These are phyloP conservation scores for Stipa capillata DNA, from an alignment of 176 grass and related monocot species.

Conservation along the genomic window DNA sequence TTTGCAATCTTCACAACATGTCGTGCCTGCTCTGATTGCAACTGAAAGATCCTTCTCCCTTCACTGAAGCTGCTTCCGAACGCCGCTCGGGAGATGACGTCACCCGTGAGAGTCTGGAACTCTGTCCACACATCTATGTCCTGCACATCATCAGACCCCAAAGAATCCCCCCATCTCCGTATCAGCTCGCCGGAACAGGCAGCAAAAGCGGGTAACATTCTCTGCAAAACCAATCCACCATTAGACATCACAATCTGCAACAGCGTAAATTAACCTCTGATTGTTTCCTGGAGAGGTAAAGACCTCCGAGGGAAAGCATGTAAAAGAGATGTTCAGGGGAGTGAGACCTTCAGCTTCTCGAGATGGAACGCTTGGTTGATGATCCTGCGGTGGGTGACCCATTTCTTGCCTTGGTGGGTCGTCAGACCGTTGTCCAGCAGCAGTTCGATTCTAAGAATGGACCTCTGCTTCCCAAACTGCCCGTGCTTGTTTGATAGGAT, in stretches of 20 bases:
- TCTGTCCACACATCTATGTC: slow-evolving; percentile 65
- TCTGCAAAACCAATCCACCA: neutral
- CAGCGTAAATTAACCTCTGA: neutral
- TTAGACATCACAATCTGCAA: neutral
- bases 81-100: slow-evolving; percentile 47
- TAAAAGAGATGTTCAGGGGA: neutral
- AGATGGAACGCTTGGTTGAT: slow-evolving; percentile 66
- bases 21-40: slow-evolving; percentile 43
- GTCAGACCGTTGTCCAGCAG: slow-evolving; percentile 3
- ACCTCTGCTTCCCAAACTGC: slow-evolving; percentile 19
- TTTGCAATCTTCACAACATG: neutral
- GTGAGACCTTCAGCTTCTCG: slow-evolving; percentile 54
- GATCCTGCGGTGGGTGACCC: slow-evolving; percentile 55
- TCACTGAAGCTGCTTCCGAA: slow-evolving; percentile 56
- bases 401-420: slow-evolving; percentile 46
- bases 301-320: neutral
- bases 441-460: neutral
- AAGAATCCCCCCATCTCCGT: slow-evolving; percentile 13
- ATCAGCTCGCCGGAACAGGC: slow-evolving; percentile 34
- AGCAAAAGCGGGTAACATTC: slow-evolving; percentile 45
- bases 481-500: slow-evolving; percentile 41
- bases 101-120: slow-evolving; percentile 40
- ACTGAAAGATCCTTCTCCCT: slow-evolving; percentile 46
- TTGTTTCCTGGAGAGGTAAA: neutral
- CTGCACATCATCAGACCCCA: neutral